Conservation (phyloP, 2,329 filamentous ascomycete species). For the Microsporum audouinii region DNA sequence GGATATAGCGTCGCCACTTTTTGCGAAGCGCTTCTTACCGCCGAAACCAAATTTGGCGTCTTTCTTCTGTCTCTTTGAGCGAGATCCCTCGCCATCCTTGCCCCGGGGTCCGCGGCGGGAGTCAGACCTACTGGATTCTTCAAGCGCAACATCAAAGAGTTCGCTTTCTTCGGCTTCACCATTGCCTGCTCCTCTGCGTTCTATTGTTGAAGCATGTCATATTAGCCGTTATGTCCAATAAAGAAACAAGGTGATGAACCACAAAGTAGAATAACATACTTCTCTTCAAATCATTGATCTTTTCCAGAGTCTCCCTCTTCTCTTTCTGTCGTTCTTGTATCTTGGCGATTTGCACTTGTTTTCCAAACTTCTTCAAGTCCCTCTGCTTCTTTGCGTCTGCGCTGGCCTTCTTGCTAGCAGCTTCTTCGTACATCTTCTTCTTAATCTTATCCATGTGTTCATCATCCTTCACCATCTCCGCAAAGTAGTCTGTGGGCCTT, state of each 20-base stretch:
- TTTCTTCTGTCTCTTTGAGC: slow-evolving; percentile 77
- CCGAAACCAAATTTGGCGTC: slow-evolving; percentile 91
- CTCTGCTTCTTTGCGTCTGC: slow-evolving; percentile 83
- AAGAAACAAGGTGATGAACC: not conserved
- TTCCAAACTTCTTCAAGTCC: slow-evolving; percentile 98
- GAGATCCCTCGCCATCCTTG: slow-evolving; percentile 25
- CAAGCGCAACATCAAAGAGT: slow-evolving; percentile 82
- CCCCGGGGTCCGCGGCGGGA: slow-evolving; percentile 32
- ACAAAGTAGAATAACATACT: slow-evolving; percentile 49
- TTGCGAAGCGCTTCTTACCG: slow-evolving; percentile 82
- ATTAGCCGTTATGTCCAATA: slow-evolving; percentile 17
- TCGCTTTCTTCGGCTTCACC: slow-evolving; percentile 65
- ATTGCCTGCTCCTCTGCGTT: slow-evolving; percentile 60
- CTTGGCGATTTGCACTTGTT: slow-evolving; percentile 94
- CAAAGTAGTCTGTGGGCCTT: slow-evolving; percentile 88
- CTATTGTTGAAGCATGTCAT: slow-evolving; percentile 38
- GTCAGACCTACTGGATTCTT: slow-evolving; percentile 52
- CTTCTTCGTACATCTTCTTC: slow-evolving; percentile 82
- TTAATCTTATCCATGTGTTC: slow-evolving; percentile 98
- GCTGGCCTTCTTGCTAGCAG: slow-evolving; percentile 80
- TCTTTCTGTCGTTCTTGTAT: slow-evolving; percentile 85
- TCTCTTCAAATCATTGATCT: slow-evolving; percentile 88
- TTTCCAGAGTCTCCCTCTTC: slow-evolving; percentile 86
- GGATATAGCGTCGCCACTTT: slow-evolving; percentile 80
- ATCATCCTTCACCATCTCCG: slow-evolving; percentile 97